Conservation (phyloP, 2,329 filamentous ascomycete genomes). For the Drechslera avenae region DNA sequence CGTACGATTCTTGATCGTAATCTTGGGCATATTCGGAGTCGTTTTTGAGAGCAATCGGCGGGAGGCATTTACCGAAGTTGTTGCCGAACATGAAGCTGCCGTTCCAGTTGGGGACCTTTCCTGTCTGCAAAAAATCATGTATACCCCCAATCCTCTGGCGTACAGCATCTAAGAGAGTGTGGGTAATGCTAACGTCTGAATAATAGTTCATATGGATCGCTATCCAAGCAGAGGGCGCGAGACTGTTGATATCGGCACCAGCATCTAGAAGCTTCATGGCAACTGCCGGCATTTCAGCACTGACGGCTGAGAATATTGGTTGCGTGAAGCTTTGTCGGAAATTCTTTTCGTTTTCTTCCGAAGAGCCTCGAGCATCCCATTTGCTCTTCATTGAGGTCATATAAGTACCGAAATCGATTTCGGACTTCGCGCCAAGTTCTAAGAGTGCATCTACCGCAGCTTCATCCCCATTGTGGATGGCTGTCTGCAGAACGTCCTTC, state of each 20-base stretch:
- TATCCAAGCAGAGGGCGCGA: constrained; percentile 52
- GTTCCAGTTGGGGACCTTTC: constrained; percentile 6
- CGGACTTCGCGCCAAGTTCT: constrained; percentile 60
- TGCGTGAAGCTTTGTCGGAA: constrained; percentile 62
- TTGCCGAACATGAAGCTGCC: not conserved
- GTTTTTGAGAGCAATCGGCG: constrained; percentile 44
- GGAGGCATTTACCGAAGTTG: not conserved
- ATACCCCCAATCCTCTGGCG: constrained; percentile 54
- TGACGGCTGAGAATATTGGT: constrained; percentile 67
- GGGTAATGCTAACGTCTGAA: constrained; percentile 48
- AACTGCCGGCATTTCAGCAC: constrained; percentile 57
- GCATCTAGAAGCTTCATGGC: constrained; percentile 64
- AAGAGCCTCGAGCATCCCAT: constrained; percentile 40
- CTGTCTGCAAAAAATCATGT: constrained; percentile 13
- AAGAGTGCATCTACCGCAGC: constrained; percentile 54
- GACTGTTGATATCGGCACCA: constrained; percentile 69
- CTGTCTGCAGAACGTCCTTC: constrained; percentile 62
- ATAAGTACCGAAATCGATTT: constrained; percentile 63
- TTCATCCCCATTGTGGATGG: constrained; percentile 40
- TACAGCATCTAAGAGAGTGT: constrained; percentile 66
- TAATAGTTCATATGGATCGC: constrained; percentile 28
- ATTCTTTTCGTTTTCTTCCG: constrained; percentile 56
- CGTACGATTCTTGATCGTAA: constrained; percentile 63
- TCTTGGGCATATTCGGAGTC: constrained; percentile 58
- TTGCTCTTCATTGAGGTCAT: constrained; percentile 61